A percentile compares a stretch with the other conserved stretches of the same genome.
Conservation (phyloP, 2,329 filamentous ascomycete genomes). For the Coniochaeta sp. region DNA sequence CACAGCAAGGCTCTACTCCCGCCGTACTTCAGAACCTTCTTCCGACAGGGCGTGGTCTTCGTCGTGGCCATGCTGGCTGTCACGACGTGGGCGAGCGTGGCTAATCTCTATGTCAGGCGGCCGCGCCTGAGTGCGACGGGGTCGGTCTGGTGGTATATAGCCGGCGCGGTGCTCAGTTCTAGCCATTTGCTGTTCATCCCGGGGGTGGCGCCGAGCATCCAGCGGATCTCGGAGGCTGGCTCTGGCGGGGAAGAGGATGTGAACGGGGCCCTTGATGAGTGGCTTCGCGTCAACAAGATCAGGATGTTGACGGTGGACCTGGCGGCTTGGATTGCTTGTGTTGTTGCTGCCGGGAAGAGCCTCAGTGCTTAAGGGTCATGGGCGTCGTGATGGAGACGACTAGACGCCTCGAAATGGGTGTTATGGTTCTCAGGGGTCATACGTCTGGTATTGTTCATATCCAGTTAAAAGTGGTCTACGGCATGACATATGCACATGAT, state of each 20-base stretch:
- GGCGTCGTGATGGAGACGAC: too few relatives aligned
- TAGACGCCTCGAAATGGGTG: too few relatives aligned
- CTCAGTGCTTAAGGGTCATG: background rate
- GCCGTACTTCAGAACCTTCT: constrained; percentile 33
- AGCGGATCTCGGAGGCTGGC: constrained; percentile 19
- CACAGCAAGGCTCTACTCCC: constrained; percentile 29
- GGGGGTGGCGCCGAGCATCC: constrained; percentile 22
- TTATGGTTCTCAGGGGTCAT: too few relatives aligned
- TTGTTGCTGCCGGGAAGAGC: constrained; percentile 20
- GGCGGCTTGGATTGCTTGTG: constrained; percentile 23
- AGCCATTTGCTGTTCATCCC: constrained; percentile 26
- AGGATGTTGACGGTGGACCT: constrained; percentile 26
- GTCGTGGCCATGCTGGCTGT: constrained; percentile 25
- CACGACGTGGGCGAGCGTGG: constrained; percentile 23
- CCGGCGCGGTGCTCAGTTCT: constrained; percentile 20
- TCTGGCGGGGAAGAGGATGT: constrained; percentile 6
- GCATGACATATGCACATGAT: too few relatives aligned
- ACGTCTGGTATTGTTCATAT: too few relatives aligned
- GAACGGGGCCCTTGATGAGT: constrained; percentile 16
- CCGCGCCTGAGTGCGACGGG: constrained; percentile 13
- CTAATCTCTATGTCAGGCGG: constrained; percentile 14
- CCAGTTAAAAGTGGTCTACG: too few relatives aligned
- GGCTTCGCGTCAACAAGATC: constrained; percentile 22
- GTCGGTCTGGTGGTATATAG: constrained; percentile 23
- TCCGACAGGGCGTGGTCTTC: constrained; percentile 23